Evolutionary conservation across 805 yeast genomes (phyloP).

Genomic region (Metschnikowia gruessii): DNA sequence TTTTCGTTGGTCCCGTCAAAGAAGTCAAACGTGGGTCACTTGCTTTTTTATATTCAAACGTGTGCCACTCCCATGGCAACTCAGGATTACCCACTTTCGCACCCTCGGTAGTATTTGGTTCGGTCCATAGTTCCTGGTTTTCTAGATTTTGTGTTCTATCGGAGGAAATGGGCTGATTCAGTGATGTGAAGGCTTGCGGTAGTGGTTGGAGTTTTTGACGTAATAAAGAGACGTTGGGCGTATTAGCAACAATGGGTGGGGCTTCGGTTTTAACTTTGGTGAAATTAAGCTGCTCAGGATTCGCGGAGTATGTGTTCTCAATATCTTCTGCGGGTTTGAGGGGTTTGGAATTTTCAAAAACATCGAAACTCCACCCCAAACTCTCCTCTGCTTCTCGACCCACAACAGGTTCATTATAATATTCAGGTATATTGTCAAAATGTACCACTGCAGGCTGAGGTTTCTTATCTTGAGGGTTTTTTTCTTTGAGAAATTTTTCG

Average conservation of each 20-base stretch:
- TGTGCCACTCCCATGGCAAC: slow-evolving; percentile 10
- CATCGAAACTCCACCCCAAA: slow-evolving; percentile 7
- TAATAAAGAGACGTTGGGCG: not conserved
- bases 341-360: not conserved
- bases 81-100: not conserved
- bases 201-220: not conserved
- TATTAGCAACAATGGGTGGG: not conserved
- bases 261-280: not conserved
- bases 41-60: slow-evolving; percentile 1
- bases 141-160: not conserved
- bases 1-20: not conserved
- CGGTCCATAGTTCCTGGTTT: not conserved
- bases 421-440: not conserved
- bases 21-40: not conserved
- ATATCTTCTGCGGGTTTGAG: not conserved
- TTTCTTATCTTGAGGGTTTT: not conserved
- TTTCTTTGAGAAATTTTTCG: not conserved
- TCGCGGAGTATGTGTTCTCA: not conserved
- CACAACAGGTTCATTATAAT: not conserved
- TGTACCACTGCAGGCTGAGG: not conserved
- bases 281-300: not conserved
- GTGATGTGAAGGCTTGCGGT: not conserved
- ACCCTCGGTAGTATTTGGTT: not conserved
- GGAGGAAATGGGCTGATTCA: not conserved
- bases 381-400: slow-evolving; percentile 3